Base-by-base conservation (phyloP, 208 protist species). In the Wallacemonas sp. region DNA sequence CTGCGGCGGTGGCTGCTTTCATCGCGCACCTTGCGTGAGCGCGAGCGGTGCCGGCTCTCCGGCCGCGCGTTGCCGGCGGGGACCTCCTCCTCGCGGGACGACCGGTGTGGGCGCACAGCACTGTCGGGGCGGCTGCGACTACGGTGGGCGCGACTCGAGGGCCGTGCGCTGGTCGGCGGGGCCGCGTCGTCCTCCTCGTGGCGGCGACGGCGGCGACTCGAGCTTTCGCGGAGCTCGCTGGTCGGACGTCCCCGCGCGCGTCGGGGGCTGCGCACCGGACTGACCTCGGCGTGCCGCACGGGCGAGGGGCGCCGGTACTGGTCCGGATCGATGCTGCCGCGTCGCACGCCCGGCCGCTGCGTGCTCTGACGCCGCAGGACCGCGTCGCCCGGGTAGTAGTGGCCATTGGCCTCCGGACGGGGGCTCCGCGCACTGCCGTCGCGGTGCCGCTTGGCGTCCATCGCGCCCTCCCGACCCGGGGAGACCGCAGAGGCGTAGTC, bases 41-140 rank as follows among this genome's bases (percentile, higher is more conserved):
- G 63, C 18, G 42, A 69, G 18, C 44, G 48, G 45, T 70, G 70
- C 5, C 65, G 65, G 63, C 61, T 66, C 29, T 42, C 59, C 41
- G 74, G 69, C 11, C 59, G 69, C 36, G 74, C 57, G n/a, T 52
- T 32, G 52, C 50, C 55, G 32, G 66, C 5, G 38, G 67, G 46
- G 42, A 49, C 28, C 8, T 48, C 74, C 11, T 68, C 59, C n/a
- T 50, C 46, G 25, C 29, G 63, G 11, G 12, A 2, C 0, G 12
- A 25, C 8, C 38, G 26, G 42, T 28, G 38, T 25, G 42, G 4
- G 38, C 41, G 52, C 8, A 59, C n/a, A 3, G 52, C 52, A 22
- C 52, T 59, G 10, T 59, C 52, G 14, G 52, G 52, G 14, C 52
- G 52, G 20, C 52, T 59, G 12, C 32, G 26, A 39, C 52, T 59